Percentiles rank a stretch among this genome's conserved stretches.
Evolutionary conservation across 805 yeast genomes (phyloP).

Genomic region (Millerozyma acaciae): DNA sequence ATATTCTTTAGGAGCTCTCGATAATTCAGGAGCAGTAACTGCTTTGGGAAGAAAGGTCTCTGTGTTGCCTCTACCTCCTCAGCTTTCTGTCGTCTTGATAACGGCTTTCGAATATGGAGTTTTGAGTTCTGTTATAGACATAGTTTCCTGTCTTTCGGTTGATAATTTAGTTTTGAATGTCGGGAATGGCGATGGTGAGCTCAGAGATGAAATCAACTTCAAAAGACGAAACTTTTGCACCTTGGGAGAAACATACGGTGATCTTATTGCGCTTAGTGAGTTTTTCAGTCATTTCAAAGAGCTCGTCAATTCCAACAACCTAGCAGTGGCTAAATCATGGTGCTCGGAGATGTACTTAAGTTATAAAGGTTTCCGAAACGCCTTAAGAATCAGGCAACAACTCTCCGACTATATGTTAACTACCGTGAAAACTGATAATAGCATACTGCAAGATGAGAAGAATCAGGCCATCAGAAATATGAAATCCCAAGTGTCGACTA

Average conservation of each 20-base stretch:
- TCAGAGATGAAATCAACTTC: constrained; percentile 80
- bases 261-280: constrained; percentile 77
- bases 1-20: constrained; percentile 73
- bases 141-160: constrained; percentile 88
- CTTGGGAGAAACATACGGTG: constrained; percentile 74
- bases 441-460: constrained; percentile 21
- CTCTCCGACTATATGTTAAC: constrained; percentile 62
- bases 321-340: constrained; percentile 70
- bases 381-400: constrained; percentile 69
- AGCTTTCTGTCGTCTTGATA: constrained; percentile 78
- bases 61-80: constrained; percentile 87
- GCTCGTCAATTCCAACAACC: constrained; percentile 23
- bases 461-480: constrained; percentile 23
- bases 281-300: constrained; percentile 53
- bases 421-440: constrained; percentile 41
- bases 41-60: constrained; percentile 82
- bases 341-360: constrained; percentile 76
- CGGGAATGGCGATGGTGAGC: constrained; percentile 52
- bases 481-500: constrained; percentile 18
- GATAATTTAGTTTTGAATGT: constrained; percentile 84
- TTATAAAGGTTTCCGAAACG: constrained; percentile 76
- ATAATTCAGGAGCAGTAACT: constrained; percentile 74
- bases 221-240: constrained; percentile 66
- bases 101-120: constrained; percentile 60
- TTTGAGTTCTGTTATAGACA: constrained; percentile 70